Evolutionary conservation across 352 stramenopile species (phyloP), one percentile per base, ranked within the genome.

Genomic region (Globisporangium mamillatum): DNA sequence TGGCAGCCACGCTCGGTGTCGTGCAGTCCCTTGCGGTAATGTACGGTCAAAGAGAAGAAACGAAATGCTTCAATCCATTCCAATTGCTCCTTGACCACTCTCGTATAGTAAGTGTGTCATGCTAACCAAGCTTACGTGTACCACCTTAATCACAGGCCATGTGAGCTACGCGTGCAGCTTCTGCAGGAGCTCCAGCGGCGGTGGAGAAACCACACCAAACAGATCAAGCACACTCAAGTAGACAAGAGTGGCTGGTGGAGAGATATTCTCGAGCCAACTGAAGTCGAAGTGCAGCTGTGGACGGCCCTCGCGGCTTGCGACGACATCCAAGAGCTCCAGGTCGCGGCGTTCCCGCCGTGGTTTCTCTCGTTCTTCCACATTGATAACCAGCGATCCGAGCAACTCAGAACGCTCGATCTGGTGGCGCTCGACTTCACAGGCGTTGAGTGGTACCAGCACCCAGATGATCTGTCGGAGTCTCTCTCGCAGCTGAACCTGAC

Each of bases 371-470:
- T n/a, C 41, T 50, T 5, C 16, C 41, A 50, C 7, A 16, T 9
- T 8, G 41, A 50, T 8, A 50, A 50, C 29, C 55, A 44, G 16
- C 29, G 18, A 20, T 29, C 9, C 4, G 25, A 56, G 6, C 3
- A 27, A 16, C 22, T 24, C 2, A 38, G 16, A 12, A 46, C 34
- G n/a, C 9, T 32, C 7, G 9, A 34, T 22, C 57, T 34, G 3
- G 41, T 7, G 1, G 24, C 8, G n/a, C 29, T 70, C 22, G 48
- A 64, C 27, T 70, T 60, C 14, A 60, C 32, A 24, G 65, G 56
- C 16, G 56, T 70, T 59, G 46, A 70, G 18, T 70, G 56, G 65
- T 59, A 61, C 7, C 29, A 60, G n/a, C 9, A 41, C 12, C 65
- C 56, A 7, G 29, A 20, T 1, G 58, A 70, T 9, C 27, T 70